Percentiles rank a stretch among this genome's conserved stretches.
Evolutionary conservation across 805 yeast genomes (phyloP).

Genomic region (Naumovozyma castellii): DNA sequence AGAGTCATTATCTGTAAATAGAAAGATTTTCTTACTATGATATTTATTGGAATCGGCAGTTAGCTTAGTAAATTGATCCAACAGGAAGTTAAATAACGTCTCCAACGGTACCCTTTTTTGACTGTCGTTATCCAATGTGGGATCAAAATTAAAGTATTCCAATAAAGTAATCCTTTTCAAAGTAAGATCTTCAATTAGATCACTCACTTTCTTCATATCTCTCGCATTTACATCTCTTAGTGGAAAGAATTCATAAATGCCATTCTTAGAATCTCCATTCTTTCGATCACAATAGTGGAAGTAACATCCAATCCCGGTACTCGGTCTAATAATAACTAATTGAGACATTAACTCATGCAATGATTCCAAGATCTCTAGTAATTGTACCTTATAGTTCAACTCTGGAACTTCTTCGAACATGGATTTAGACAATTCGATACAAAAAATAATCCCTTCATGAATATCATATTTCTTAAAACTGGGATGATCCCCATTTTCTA

Average conservation of each 20-base stretch:
- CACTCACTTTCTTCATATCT: constrained; percentile 48
- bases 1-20: constrained; percentile 66
- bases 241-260: constrained; percentile 42
- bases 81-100: constrained; percentile 40
- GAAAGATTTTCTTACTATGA: constrained; percentile 50
- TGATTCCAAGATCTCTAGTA: constrained; percentile 45
- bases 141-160: constrained; percentile 26
- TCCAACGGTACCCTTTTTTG: constrained; percentile 28
- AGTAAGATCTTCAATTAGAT: constrained; percentile 38
- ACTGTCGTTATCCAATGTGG: constrained; percentile 14
- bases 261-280: constrained; percentile 12
- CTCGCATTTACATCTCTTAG: constrained; percentile 46
- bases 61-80: constrained; percentile 43
- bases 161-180: constrained; percentile 17
- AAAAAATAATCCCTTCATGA: constrained; percentile 55
- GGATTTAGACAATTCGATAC: constrained; percentile 46
- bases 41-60: constrained; percentile 35
- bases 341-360: constrained; percentile 55
- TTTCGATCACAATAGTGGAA: constrained; percentile 42
- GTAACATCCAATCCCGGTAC: constrained; percentile 68
- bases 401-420: constrained; percentile 33
- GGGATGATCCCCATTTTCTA: background rate
- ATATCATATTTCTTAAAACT: constrained; percentile 32
- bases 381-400: constrained; percentile 32
- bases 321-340: constrained; percentile 53